Base-by-base conservation (phyloP, 106 monocot species). In the Dendrobium chrysotoxum region DNA sequence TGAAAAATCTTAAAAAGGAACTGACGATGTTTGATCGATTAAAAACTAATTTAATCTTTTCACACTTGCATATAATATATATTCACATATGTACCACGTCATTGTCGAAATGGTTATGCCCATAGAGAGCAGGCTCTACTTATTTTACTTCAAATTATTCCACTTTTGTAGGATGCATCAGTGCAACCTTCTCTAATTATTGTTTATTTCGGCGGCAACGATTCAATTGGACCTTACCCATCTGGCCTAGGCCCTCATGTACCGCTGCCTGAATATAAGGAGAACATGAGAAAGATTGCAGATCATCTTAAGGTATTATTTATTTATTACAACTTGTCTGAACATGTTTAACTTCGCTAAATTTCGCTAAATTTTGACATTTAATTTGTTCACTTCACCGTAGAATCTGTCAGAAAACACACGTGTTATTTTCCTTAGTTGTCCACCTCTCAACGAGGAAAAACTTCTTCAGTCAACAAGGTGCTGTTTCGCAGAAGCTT, bases 121-220 rank as follows among this genome's bases (percentile, higher is more conserved):
- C 61, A n/a, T 20, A 21, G 18, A 21, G 61, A 6, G 5, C 23
- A n/a, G 4, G 18, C 61, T 21, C 18, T 23, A 6, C 61, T 61
- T 23, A 23, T 4, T 6, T 11, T 21, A 4, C 39, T 73, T 73
- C 18, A 18, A 40, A 73, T 40, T 61, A 26, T 42, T 54, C 21
- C 68, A 2, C 79, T 77, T 77, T 66, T 50, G 46, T 68, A 95
- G 95, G 90, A 95, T 86, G 85, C 88, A 75, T 3, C 80, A 3
- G 82, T 90, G 12, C 90, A 92, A 81, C 95, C 95, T 80, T 91
- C 92, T 78, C 85, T 95, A 23, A 86, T 95, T 21, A 81, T 95
- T 74, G 91, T 93, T 26, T 95, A 95, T 86, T 95, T 95, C 74
- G 95, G 95, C 40, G 95, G 95, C 40, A 93, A 93, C 74, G 95